Evolutionary conservation across 257 asterid genomes (phyloP).

Genomic region (Thymus quinquecostatus): DNA sequence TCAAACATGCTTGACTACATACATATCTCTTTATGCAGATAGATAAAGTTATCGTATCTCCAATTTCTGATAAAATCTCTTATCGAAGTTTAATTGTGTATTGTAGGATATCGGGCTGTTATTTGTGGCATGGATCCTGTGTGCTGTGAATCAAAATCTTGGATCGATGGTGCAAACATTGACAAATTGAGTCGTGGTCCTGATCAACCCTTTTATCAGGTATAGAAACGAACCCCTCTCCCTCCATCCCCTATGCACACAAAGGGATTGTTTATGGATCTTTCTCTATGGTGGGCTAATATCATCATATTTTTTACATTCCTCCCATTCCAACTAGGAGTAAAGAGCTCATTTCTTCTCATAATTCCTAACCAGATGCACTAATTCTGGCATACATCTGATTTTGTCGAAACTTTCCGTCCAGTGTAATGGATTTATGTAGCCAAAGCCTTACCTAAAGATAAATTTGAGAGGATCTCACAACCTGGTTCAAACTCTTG

Average conservation of each 20-base stretch:
- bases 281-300: neutral
- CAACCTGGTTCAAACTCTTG: conserved; percentile 14
- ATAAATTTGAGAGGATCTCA: neutral
- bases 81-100: conserved; percentile 27
- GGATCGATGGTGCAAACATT: conserved; percentile 89
- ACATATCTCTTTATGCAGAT: neutral
- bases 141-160: conserved; percentile 88
- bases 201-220: conserved; percentile 98
- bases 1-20: neutral
- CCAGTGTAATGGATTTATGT: neutral
- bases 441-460: neutral
- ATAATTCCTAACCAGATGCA: neutral
- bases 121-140: conserved; percentile 98
- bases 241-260: neutral
- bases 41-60: neutral
- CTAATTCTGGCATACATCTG: neutral
- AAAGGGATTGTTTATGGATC: neutral
- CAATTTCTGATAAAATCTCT: conserved; percentile 3
- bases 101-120: conserved; percentile 84
- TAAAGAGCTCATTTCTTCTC: neutral
- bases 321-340: conserved; percentile 7
- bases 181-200: conserved; percentile 79
- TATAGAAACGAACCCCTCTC: conserved; percentile 5
- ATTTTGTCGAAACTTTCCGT: neutral
- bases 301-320: neutral